Evolutionary conservation across 345 rosid genomes (phyloP).

Genomic region (Citrus cavaleriei): DNA sequence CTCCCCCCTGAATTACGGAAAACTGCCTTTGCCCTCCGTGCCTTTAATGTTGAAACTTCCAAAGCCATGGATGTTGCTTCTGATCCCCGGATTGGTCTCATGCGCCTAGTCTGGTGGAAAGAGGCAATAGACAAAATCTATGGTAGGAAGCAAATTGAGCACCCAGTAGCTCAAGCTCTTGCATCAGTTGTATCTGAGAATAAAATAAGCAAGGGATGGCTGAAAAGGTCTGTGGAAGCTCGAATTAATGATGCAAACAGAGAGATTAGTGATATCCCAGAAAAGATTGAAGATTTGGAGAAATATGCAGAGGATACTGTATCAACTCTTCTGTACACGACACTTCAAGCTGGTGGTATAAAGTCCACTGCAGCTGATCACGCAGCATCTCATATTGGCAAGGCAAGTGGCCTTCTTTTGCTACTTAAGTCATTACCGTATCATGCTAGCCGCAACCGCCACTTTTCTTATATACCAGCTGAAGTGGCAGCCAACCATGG

Average conservation of each 20-base stretch:
- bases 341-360: conserved; percentile 86
- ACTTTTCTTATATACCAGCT: conserved; percentile 58
- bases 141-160: conserved; percentile 57
- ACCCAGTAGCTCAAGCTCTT: conserved; percentile 77
- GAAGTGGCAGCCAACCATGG: conserved; percentile 76
- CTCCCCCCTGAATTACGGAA: conserved; percentile 77
- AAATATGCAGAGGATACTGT: conserved; percentile 82
- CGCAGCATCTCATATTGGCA: conserved; percentile 88
- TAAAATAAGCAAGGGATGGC: conserved; percentile 73
- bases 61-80: conserved; percentile 95
- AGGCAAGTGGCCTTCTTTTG: conserved; percentile 88
- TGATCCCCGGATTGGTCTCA: conserved; percentile 83
- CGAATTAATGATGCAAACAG: conserved; percentile 70
- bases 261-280: conserved; percentile 63
- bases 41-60: conserved; percentile 92
- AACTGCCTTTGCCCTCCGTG: conserved; percentile 87
- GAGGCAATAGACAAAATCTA: conserved; percentile 87
- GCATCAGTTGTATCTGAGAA: conserved; percentile 65
- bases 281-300: conserved; percentile 66
- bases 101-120: conserved; percentile 96
- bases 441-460: conserved; percentile 71
- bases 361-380: conserved; percentile 79
- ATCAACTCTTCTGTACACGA: conserved; percentile 73
- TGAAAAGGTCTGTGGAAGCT: conserved; percentile 85
- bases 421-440: conserved; percentile 76